Evolutionary conservation across 495 filamentous ascomycete genomes (phyloP).

Genomic region (Darksidea phi): DNA sequence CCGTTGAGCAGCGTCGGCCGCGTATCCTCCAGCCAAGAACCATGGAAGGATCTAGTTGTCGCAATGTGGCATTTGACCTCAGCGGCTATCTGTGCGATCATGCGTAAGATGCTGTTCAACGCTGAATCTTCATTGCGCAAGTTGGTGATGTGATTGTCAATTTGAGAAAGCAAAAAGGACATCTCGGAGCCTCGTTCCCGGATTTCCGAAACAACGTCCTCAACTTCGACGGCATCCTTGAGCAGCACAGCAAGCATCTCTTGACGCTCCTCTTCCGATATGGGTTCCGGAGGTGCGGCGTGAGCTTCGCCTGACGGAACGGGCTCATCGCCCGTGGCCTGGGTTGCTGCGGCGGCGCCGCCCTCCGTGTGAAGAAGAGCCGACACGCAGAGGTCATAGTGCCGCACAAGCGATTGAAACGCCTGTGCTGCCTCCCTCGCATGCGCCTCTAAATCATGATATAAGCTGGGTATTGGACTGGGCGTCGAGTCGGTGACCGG

Average conservation of each 20-base stretch:
- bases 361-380: constrained; percentile 93
- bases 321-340: constrained; percentile 48
- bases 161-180: constrained; percentile 62
- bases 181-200: constrained; percentile 72
- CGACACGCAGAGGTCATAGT: constrained; percentile 92
- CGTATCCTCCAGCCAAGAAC: constrained; percentile 74
- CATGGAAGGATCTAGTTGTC: constrained; percentile 67
- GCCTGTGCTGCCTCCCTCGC: constrained; percentile 81
- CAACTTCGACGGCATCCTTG: constrained; percentile 81
- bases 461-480: constrained; percentile 61
- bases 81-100: constrained; percentile 54
- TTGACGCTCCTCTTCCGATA: constrained; percentile 70
- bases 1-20: constrained; percentile 38
- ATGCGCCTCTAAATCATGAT: constrained; percentile 70
- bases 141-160: constrained; percentile 60
- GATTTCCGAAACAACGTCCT: constrained; percentile 85
- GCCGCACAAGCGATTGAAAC: constrained; percentile 77
- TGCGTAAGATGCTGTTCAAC: constrained; percentile 8
- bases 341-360: constrained; percentile 67
- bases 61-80: constrained; percentile 66
- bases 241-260: constrained; percentile 82
- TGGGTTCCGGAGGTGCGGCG: constrained; percentile 62
- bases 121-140: constrained; percentile 48
- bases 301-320: constrained; percentile 40
- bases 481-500: constrained; percentile 23